These are phyloP conservation scores for Candida andamanensis DNA, from an alignment of 805 yeast genomes.

Conservation along the genomic window DNA sequence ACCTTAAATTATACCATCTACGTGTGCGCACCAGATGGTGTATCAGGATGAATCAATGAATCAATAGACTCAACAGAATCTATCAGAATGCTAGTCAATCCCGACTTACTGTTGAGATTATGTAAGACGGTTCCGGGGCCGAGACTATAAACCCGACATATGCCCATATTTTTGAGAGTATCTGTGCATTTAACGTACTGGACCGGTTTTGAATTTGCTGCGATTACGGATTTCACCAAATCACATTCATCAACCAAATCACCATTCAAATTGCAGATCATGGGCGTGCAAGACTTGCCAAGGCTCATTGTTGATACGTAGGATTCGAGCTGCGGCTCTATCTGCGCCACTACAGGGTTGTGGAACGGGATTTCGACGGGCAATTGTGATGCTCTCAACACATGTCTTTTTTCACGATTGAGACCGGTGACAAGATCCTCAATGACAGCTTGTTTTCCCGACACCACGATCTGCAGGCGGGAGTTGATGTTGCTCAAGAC, in stretches of 20 bases:
- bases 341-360: conserved; percentile 31
- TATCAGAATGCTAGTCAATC: conserved; percentile 1
- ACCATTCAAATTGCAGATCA: conserved; percentile 36
- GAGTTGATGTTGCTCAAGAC: conserved; percentile 47
- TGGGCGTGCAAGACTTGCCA: conserved; percentile 17
- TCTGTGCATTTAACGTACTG: conserved; percentile 36
- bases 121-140: conserved; percentile 39
- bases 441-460: conserved; percentile 33
- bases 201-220: conserved; percentile 41
- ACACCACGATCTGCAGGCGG: conserved; percentile 35
- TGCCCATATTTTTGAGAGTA: conserved; percentile 10
- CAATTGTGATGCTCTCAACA: conserved; percentile 24
- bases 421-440: conserved; percentile 15
- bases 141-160: conserved; percentile 21
- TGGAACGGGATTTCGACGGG: conserved; percentile 53
- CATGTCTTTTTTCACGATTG: conserved; percentile 13
- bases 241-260: conserved; percentile 8
- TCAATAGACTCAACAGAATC: no score
- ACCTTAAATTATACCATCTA: no score
- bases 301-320: background rate
- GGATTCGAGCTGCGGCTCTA: conserved; percentile 26
- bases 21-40: no score
- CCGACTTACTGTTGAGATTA: conserved; percentile 14
- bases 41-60: no score
- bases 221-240: conserved; percentile 17